Evolutionary conservation across 129 eudicot species (phyloP), one percentile per base, ranked within the genome.

Genomic region (Gnaphalium uliginosum): DNA sequence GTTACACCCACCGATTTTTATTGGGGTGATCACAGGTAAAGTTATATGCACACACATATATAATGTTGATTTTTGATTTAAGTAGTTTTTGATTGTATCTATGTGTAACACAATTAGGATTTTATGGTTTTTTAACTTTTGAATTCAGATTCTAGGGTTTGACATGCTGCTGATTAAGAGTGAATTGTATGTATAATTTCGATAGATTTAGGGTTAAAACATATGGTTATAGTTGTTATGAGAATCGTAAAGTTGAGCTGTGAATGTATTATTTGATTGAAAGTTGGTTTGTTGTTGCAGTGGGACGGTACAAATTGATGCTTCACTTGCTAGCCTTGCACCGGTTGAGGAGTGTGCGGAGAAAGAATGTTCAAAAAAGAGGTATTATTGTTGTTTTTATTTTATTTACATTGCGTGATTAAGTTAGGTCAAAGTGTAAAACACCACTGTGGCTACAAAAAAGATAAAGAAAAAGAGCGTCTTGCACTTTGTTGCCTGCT

Each of bases 301-400:
- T 75, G 76, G 66, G 32, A 65, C 60, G 13, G 73, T 73, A 7
- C 80, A 78, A 10, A 27, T 76, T 29, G 92, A 86, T 71, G 84
- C 77, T 51, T 77, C 94, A 69, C 78, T 73, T 76, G 29, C 86
- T 75, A 78, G 78, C 69, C 76, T 82, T 69, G 35, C 73, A 51
- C 72, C 76, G 21, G 75, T 37, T 71, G 87, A 74, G 63, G 96
- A 85, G 33, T 76, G 67, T 74, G 74, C 41, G 4, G 88, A 82
- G 62, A 87, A 66, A 69, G 89, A 83, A 48, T 82, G 85, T 81
- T 75, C 90, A 19, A 73, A 80, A 48, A 90, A 93, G 83, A 93
- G 98, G 98, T 93, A 78, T 65, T 30, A 11, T 66, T 54, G 11
- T 66, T 76, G 26, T 66, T 63, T 23, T 32, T 6, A 6, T 39